A percentile compares a stretch with the other conserved stretches of the same genome.
Conservation (phyloP, 805 yeast genomes). For the Yarrowia phangngaensis region DNA sequence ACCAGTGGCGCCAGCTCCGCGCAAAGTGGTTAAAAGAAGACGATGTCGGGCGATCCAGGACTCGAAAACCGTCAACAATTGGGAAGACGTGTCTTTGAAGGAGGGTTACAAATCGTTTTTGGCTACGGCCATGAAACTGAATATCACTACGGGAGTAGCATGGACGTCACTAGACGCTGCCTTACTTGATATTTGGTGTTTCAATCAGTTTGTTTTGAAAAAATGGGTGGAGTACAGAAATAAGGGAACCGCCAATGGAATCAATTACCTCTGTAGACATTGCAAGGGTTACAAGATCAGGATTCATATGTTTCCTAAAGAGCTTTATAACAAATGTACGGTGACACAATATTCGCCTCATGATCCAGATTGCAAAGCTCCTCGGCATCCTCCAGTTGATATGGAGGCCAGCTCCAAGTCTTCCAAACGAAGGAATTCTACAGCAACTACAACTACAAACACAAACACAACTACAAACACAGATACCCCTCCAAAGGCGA, state of each 20-base stretch:
- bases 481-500: neutral
- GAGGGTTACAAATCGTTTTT: constrained; percentile 25
- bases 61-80: constrained; percentile 16
- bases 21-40: constrained; percentile 8
- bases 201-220: constrained; percentile 24
- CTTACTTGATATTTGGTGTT: constrained; percentile 17
- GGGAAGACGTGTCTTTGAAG: constrained; percentile 19
- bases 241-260: constrained; percentile 25
- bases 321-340: constrained; percentile 17
- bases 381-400: constrained; percentile 13
- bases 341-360: constrained; percentile 21
- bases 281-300: constrained; percentile 23
- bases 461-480: neutral
- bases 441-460: no score
- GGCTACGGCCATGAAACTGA: constrained; percentile 18
- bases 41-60: constrained; percentile 13
- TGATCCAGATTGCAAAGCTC: constrained; percentile 14
- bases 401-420: constrained; percentile 11
- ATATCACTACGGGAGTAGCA: constrained; percentile 19
- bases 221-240: constrained; percentile 24
- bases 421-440: no score
- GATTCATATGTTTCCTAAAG: constrained; percentile 21
- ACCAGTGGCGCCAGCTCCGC: constrained; percentile 2
- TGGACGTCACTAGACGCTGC: constrained; percentile 24
- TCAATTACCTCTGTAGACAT: constrained; percentile 22